Conservation (phyloP, 495 filamentous ascomycete species). For the Penicillium subrubescens region DNA sequence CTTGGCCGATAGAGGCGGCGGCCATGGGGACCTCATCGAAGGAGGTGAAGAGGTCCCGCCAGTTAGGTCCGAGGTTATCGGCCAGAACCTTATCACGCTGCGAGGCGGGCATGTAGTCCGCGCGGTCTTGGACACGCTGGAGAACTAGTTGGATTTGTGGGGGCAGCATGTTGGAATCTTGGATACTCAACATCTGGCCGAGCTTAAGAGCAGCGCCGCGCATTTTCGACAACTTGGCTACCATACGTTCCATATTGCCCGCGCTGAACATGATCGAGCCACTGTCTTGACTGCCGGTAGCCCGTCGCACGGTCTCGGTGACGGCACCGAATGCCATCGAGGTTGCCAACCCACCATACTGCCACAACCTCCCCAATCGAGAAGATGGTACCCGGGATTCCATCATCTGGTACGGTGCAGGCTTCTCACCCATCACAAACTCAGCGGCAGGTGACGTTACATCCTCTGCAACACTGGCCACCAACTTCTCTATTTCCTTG, state of each 20-base stretch:
- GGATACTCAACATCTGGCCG: conserved; percentile 96
- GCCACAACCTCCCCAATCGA: conserved; percentile 84
- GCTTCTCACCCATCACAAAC: conserved; percentile 19
- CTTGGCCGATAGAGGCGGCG: conserved; percentile 97
- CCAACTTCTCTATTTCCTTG: conserved; percentile 25
- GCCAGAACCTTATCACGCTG: conserved; percentile 84
- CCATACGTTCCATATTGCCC: conserved; percentile 87
- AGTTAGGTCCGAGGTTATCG: conserved; percentile 77
- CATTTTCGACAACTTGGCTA: conserved; percentile 92
- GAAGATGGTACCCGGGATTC: conserved; percentile 92
- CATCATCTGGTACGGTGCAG: conserved; percentile 65
- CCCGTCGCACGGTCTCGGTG: conserved; percentile 76
- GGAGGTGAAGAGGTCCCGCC: conserved; percentile 78
- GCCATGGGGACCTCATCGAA: conserved; percentile 94
- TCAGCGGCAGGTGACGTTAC: conserved; percentile 18
- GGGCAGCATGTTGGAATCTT: conserved; percentile 96
- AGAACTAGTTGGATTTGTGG: conserved; percentile 81
- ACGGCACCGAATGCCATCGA: conserved; percentile 97
- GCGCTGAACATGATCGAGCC: conserved; percentile 87
- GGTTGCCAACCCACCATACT: conserved; percentile 88
- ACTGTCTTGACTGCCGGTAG: conserved; percentile 57
- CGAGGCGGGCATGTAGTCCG: conserved; percentile 95
- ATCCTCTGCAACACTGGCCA: conserved; percentile 27
- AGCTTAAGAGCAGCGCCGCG: conserved; percentile 97
- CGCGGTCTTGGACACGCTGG: conserved; percentile 92